Conservation (phyloP, 805 yeast species). For the Wickerhamiella australiensis region DNA sequence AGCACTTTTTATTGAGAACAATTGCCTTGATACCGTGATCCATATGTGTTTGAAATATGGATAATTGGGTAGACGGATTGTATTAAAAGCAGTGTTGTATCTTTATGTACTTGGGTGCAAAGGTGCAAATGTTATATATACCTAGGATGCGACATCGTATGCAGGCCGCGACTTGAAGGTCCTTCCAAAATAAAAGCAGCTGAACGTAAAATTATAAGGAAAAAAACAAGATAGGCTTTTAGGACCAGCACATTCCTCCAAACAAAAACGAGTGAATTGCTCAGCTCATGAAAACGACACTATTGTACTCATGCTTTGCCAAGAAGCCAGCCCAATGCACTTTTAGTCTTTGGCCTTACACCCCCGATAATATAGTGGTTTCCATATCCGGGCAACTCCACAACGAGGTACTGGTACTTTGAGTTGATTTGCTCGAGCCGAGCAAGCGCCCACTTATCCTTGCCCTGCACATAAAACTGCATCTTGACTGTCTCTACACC, state of each 20-base stretch:
- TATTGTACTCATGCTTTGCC: slow-evolving; percentile 3
- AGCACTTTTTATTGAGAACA: background rate
- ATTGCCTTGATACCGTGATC: background rate
- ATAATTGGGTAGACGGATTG: too few species aligned
- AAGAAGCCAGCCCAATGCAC: slow-evolving; percentile 5
- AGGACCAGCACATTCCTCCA: too few species aligned
- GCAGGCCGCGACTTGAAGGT: too few species aligned
- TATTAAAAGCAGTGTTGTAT: background rate
- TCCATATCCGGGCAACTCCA: slow-evolving; percentile 61
- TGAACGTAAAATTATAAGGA: too few species aligned
- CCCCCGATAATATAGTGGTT: slow-evolving; percentile 49
- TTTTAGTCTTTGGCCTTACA: slow-evolving; percentile 18
- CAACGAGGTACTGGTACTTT: slow-evolving; percentile 56
- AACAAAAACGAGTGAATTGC: background rate
- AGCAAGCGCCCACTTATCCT: slow-evolving; percentile 51
- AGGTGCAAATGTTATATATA: background rate
- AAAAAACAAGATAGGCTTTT: too few species aligned
- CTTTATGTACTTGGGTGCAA: background rate
- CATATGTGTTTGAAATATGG: background rate
- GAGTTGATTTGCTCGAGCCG: slow-evolving; percentile 56
- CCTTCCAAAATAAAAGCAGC: too few species aligned
- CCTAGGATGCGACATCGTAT: background rate
- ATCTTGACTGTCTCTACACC: slow-evolving; percentile 72
- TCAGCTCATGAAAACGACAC: background rate
- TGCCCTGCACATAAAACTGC: slow-evolving; percentile 79